Evolutionary conservation across 176 grass and related monocot species (phyloP), one percentile per base, ranked within the genome.

Genomic region (Bothriochloa decipiens): DNA sequence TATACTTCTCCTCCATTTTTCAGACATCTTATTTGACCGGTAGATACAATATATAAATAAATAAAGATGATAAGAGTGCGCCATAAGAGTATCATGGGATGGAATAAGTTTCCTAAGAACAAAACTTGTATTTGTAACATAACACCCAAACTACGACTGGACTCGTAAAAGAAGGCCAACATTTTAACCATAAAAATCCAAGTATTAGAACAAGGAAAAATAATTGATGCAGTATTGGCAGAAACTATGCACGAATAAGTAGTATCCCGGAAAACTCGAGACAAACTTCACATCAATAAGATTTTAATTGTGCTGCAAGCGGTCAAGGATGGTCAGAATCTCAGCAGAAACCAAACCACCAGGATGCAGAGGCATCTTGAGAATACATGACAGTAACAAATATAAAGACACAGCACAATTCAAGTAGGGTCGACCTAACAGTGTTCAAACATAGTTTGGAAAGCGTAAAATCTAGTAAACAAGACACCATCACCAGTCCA

Each of bases 401-500:
- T 33, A 62, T 25, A 62, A 60, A 12, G 32, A 22, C 9, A 20
- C 50, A 36, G 37, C 62, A 83, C 50, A 80, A 43, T 43, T 52
- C 68, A 73, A 64, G 81, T 74, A 86, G 46, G 47, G 27, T 72
- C 0, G 41, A 72, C 75, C 74, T 75, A 53, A 63, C 7, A 3
- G 53, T 87, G 76, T 80, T 75, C 71, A 87, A 87, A 89, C 40
- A 80, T 29, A 73, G 53, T 25, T 77, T 18, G 17, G 58, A 84
- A 89, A 72, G 1, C 36, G n/a, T 17, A 63, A 81, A 80, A 80
- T 74, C 79, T 82, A 81, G 70, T 60, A 84, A 80, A 77, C 64
- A 84, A 83, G 80, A 87, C 69, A 87, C 83, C 83, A 87, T 87
- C 75, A 93, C 91, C 94, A 90, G 94, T 96, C 91, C 94, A 96